phyloP scores from a whole-genome alignment of 2,329 filamentous ascomycete species.

The Stemphylium vesicarium region DNA sequence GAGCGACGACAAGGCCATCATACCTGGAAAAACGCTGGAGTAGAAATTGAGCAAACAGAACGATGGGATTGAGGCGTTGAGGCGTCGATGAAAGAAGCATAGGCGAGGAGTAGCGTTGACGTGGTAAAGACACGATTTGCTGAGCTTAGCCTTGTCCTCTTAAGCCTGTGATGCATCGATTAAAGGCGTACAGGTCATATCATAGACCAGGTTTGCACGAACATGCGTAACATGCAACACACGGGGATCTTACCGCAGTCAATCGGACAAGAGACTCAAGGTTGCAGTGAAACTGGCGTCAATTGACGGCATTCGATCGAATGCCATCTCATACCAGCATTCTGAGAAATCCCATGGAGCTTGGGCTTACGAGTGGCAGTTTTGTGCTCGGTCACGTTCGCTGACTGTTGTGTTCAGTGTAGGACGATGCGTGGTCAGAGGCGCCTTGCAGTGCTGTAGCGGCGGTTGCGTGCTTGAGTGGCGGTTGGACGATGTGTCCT shows the following conservation, averaged over 20 bases:
- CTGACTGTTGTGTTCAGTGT: constrained; percentile 2
- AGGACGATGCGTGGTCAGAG: constrained; percentile 17
- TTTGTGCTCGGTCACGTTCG: constrained; percentile 3
- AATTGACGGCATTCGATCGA: background rate
- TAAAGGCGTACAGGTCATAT: background rate
- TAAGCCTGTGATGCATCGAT: background rate
- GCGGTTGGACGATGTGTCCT: background rate
- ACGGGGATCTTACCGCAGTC: background rate
- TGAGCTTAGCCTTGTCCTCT: constrained; percentile 8
- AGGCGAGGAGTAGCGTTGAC: constrained; percentile 10
- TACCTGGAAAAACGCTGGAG: constrained; percentile 1
- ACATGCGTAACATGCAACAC: constrained; percentile 3
- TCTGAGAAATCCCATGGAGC: background rate
- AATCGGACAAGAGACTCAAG: background rate
- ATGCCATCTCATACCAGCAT: background rate
- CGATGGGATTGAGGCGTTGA: background rate
- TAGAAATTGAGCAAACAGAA: background rate
- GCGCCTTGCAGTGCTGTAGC: background rate
- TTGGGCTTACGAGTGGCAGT: background rate
- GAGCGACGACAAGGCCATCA: background rate
- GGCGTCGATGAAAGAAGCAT: constrained; percentile 5
- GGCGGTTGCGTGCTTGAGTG: background rate
- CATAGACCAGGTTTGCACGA: background rate
- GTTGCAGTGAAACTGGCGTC: background rate
- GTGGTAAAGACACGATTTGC: constrained; percentile 13